Base-by-base conservation (phyloP, 1,284 basidiomycete genomes). In the Marasmius sp. region DNA sequence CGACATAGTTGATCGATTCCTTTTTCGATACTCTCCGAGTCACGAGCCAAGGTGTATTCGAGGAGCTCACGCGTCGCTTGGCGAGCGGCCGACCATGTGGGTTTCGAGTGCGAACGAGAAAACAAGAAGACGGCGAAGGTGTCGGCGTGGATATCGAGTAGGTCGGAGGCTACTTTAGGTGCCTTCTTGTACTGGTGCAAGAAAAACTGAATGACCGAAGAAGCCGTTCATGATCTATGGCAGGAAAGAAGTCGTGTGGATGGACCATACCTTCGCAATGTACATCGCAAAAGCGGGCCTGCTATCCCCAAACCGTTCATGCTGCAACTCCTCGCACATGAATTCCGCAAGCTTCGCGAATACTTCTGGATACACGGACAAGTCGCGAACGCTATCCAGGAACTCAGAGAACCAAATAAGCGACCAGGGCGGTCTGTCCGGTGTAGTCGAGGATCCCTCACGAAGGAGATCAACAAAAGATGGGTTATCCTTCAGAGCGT, bases 401-500 rank as follows among this genome's bases (percentile, higher is more conserved):
- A 82, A 88, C 59, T 85, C 81, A 48, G 76, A 72, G 65, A 88
- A 84, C 85, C 85, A 84, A 45, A 76, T 69, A 61, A 91, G 71
- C 66, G 79, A 77, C 79, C 82, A 81, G 7, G 77, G 73, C 59
- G 75, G 58, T 45, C 52, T 76, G 10, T 79, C 77, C 16, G 71
- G 71, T 18, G 69, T 66, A 8, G 45, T 20, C 16, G 74, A 63
- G 51, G 73, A 69, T 11, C 70, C 62, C 3, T 75, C 77, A 53
- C 80, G 77, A 6, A 93, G 69, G 27, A 86, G 70, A 18, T 79
- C 72, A 43, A 79, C 72, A 68, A 88, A 92, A 1, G 83, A 81
- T 0, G 81, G 71, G 69, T 94, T 95, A 68, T 92, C 88, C 72
- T 90, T 92, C 69, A 95, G 84, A n/a, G 89, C 84, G 66, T 91